These are phyloP conservation scores for Cylindrotheca fusiformis DNA, from an alignment of 108 stramenopile genomes.

Conservation along the genomic window DNA sequence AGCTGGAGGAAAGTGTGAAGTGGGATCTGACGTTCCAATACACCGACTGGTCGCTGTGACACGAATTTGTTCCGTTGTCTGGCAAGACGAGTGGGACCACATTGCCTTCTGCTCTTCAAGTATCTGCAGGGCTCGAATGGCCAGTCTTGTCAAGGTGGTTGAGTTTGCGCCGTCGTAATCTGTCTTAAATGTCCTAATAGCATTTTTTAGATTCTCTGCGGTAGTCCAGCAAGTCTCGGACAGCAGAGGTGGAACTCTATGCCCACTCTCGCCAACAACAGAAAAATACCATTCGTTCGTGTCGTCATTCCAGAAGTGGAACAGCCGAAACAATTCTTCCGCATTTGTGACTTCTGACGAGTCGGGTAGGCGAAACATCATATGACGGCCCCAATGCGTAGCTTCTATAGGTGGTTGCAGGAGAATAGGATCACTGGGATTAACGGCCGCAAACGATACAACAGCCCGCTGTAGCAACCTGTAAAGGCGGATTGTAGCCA, in stretches of 20 bases:
- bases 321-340: slow-evolving; percentile 19
- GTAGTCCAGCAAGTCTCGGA: slow-evolving; percentile 31
- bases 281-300: slow-evolving; percentile 26
- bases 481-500: slow-evolving; percentile 22
- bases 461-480: slow-evolving; percentile 21
- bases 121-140: slow-evolving; percentile 27
- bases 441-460: slow-evolving; percentile 1
- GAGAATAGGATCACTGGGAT: slow-evolving; percentile 11
- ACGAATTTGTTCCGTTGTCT: slow-evolving; percentile 18
- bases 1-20: background rate
- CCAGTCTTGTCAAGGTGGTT: slow-evolving; percentile 12
- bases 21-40: slow-evolving; percentile 20
- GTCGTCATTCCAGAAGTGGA: slow-evolving; percentile 1
- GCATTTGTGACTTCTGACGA: background rate
- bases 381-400: slow-evolving; percentile 27
- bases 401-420: slow-evolving; percentile 15
- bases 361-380: slow-evolving; percentile 1
- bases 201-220: slow-evolving; percentile 11
- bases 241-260: slow-evolving; percentile 2
- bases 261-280: background rate
- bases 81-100: slow-evolving; percentile 20
- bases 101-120: slow-evolving; percentile 19
- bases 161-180: background rate
- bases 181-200: slow-evolving; percentile 24
- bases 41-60: slow-evolving; percentile 30